Base-by-base conservation (phyloP, 371 early-diverging fungal genomes). In the Apophysomyces variabilis region DNA sequence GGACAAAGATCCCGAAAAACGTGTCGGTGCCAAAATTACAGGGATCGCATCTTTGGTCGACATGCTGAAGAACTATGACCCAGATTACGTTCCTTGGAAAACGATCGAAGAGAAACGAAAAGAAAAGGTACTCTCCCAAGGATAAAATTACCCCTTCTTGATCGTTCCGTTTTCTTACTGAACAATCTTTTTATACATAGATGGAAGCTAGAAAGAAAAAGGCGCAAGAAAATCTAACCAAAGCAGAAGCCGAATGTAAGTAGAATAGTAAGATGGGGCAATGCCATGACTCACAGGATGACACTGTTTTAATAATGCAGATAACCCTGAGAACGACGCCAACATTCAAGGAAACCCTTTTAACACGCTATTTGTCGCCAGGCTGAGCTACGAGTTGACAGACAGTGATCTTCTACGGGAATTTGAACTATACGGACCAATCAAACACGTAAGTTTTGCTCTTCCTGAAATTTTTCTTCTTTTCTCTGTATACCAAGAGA, bases 321-420 rank as follows among this genome's bases (percentile, higher is more conserved):
- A 91, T 89, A 85, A 91, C 68, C 92, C 93, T 16, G 82, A 85
- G 46, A 79, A 87, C 35, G 90, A 93, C 67, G 76, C 80, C 16
- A 80, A 87, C 7, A 86, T 88, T n/a, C 83, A 83, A 8, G 90
- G 91, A 18, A 95, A 98, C 75, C 95, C 98, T 7, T 98, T 93
- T 87, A 93, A 94, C 69, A 96, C 97, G 9, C 75, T 97, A 5
- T 93, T 97, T 66, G 90, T 98, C 0, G 90, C 89, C n/a, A 89
- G 96, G 26, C 78, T 98, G 80, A 87, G 86, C 71, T 94, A 93
- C 71, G 89, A 92, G 45, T 78, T 90, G 37, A 90, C 93, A 39
- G 97, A 97, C 69, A 85, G 89, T 66, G 88, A 90, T 37, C 80
- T 98, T 54, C 77, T 85, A 35, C 78, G 84, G 46, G 95, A 91